Evolutionary conservation across 306 rosid genomes (phyloP).

Genomic region (Quercus bicolor): DNA sequence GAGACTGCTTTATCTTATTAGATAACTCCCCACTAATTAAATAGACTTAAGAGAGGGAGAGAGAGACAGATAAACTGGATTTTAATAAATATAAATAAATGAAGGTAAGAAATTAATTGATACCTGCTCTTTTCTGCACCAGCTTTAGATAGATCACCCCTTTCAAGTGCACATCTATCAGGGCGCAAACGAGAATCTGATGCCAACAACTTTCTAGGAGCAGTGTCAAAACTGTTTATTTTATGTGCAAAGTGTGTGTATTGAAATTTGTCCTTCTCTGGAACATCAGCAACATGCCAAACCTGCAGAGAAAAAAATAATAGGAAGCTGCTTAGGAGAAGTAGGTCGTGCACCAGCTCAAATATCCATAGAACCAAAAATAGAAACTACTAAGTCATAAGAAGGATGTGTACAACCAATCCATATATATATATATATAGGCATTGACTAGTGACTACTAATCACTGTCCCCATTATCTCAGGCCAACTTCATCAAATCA

Average conservation of each 20-base stretch:
- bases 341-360: background rate
- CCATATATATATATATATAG: background rate
- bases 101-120: background rate
- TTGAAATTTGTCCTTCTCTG: slow-evolving; percentile 68
- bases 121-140: slow-evolving; percentile 70
- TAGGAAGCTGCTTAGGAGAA: background rate
- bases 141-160: slow-evolving; percentile 77
- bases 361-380: background rate
- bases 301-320: slow-evolving; percentile 44
- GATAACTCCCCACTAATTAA: background rate
- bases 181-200: slow-evolving; percentile 95
- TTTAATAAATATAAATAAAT: background rate
- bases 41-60: background rate
- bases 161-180: slow-evolving; percentile 86
- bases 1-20: background rate
- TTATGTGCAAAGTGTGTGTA: slow-evolving; percentile 88
- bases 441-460: background rate
- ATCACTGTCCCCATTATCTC: background rate
- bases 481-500: background rate
- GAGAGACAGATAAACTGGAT: no score
- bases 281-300: slow-evolving; percentile 83
- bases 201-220: slow-evolving; percentile 71
- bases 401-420: background rate
- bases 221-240: slow-evolving; percentile 80
- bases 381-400: background rate